Evolutionary conservation across 2,329 filamentous ascomycete genomes (phyloP).

Genomic region (Colletotrichum sp.): DNA sequence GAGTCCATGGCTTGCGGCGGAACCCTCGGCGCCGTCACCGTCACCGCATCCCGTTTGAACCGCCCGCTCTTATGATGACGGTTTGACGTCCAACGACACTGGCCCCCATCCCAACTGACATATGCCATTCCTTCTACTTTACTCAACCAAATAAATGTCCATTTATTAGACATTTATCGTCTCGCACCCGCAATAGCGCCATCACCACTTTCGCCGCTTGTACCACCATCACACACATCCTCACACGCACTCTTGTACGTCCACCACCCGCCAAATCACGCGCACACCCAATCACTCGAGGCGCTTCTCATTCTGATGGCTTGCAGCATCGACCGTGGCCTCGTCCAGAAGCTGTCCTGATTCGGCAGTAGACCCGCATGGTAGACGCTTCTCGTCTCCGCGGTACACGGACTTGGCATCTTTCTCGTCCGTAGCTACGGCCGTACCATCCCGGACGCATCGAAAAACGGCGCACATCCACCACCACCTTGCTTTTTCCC

Average conservation of each 20-base stretch:
- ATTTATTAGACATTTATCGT: neutral
- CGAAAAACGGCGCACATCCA: neutral
- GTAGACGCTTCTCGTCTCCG: neutral
- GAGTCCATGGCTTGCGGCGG: conserved; percentile 1
- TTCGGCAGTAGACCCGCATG: neutral
- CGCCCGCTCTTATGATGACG: neutral
- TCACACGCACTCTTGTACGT: neutral
- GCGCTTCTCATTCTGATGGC: neutral
- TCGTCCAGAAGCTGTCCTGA: neutral
- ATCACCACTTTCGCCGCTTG: neutral
- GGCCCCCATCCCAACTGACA: neutral
- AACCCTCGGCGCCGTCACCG: neutral
- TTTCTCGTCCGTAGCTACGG: conserved; percentile 1
- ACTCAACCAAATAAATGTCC: neutral
- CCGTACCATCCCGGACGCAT: neutral
- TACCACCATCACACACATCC: neutral
- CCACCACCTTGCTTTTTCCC: neutral
- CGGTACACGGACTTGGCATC: neutral
- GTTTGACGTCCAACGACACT: neutral
- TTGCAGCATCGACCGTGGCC: neutral
- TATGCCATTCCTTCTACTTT: neutral
- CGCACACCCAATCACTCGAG: neutral
- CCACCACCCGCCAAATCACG: neutral
- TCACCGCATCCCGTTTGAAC: neutral
- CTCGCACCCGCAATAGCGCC: neutral